Percentiles rank a stretch among this genome's conserved stretches.
Conservation (phyloP, 163 green algal genomes). For the Smithsoniella earleae region DNA sequence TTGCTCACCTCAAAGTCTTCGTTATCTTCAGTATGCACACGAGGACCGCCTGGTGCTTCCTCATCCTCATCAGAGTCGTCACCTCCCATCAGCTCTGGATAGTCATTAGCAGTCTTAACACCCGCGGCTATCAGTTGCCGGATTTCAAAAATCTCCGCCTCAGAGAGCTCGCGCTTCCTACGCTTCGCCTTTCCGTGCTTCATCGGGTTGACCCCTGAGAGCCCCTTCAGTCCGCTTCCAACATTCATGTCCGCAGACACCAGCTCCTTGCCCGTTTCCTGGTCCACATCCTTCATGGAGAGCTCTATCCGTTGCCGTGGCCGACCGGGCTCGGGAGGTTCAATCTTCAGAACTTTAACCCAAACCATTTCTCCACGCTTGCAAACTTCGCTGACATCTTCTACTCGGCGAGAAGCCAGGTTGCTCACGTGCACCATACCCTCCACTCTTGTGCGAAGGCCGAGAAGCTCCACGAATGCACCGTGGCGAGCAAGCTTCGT, state of each 20-base stretch:
- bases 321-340: constrained; percentile 24
- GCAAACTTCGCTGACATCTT: constrained; percentile 73
- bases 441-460: constrained; percentile 56
- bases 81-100: constrained; percentile 26
- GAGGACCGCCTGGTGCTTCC: constrained; percentile 42
- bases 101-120: constrained; percentile 23
- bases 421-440: constrained; percentile 87
- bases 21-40: too few relatives aligned
- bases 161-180: constrained; percentile 27
- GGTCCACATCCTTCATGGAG: constrained; percentile 90
- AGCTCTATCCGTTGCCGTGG: constrained; percentile 63
- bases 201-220: constrained; percentile 57
- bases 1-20: constrained; percentile 82
- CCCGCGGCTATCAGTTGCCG: constrained; percentile 23
- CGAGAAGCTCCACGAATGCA: constrained; percentile 87
- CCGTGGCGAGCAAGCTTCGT: constrained; percentile 88
- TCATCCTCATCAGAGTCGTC: constrained; percentile 43
- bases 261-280: constrained; percentile 75
- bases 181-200: constrained; percentile 5
- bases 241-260: constrained; percentile 41
- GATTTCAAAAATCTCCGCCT: constrained; percentile 31
- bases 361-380: constrained; percentile 62
- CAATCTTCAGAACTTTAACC: constrained; percentile 80
- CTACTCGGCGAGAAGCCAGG: constrained; percentile 59
- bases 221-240: constrained; percentile 43